Evolutionary conservation across 495 filamentous ascomycete species (phyloP), one percentile per base, ranked within the genome.

Genomic region (Penicilliopsis zonata): DNA sequence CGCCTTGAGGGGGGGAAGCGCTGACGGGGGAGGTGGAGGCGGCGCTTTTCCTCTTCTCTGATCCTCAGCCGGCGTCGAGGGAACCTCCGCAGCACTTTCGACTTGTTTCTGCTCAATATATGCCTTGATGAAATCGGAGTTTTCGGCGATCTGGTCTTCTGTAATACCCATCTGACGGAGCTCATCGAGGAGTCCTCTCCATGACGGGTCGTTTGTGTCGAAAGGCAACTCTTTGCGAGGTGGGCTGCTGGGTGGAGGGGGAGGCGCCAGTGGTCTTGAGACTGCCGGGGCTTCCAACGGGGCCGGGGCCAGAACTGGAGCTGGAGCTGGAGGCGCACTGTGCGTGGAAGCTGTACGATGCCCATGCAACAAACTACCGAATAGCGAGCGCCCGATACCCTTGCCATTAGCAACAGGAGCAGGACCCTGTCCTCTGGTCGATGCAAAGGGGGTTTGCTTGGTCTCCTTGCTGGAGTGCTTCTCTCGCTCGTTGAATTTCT

Each of bases 401-500:
- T 70, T 72, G 3, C 64, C 61, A 28, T 65, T 68, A 56, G 47
- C 53, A 47, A 62, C 40, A 5, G 55, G 56, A 13, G 57, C 52
- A 35, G 61, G 56, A 28, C 59, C 64, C 24, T 65, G 63, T 14
- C 65, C 62, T 14, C 61, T 50, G 19, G 63, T 42, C 6, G 76
- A 80, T 14, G 78, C 75, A 43, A 93, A 94, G 5, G 80, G 76
- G 10, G 78, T 87, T 41, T 72, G 69, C 41, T 55, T 73, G 6
- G 86, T 95, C 31, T 74, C 74, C 57, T 92, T 93, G 59, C 76
- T 85, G 5, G 85, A 86, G 55, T 83, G 80, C 72, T 94, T 94
- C 57, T 94, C 86, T 35, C 86, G 66, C 42, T 93, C 86, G 38
- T 87, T 78, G 64, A 98, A 78, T 61, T 94, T 96, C 64, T 94